Evolutionary conservation across 2,329 filamentous ascomycete species (phyloP).

Genomic region (Pseudopyrenochaeta lycopersici): DNA sequence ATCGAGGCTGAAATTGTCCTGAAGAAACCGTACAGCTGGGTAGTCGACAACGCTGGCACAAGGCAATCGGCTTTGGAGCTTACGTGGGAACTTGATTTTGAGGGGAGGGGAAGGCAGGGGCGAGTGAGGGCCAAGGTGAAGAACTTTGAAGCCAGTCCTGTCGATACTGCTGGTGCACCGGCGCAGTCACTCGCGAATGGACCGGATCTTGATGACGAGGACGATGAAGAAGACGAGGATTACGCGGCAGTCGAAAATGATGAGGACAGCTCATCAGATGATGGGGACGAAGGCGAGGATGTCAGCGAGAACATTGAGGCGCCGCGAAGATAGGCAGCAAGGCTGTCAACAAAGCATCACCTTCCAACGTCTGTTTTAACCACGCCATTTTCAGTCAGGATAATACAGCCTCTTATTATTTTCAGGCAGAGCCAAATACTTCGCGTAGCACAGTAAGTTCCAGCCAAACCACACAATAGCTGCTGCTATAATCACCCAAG

Average conservation of each 20-base stretch:
- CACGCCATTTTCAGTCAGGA: no score
- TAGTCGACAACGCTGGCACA: constrained; percentile 49
- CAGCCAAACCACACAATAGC: no score
- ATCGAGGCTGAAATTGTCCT: constrained; percentile 52
- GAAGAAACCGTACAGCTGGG: constrained; percentile 56
- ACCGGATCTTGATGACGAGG: constrained; percentile 3
- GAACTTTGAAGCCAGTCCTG: constrained; percentile 31
- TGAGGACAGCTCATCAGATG: constrained; percentile 12
- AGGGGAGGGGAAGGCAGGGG: constrained; percentile 52
- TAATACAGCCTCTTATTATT: no score
- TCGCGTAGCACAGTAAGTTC: no score
- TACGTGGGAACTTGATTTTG: constrained; percentile 55
- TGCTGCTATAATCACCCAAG: no score
- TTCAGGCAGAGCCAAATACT: no score
- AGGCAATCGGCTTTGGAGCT: constrained; percentile 47
- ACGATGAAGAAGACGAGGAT: constrained; percentile 25
- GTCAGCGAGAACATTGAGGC: constrained; percentile 25
- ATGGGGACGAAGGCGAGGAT: constrained; percentile 21
- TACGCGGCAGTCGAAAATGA: constrained; percentile 25
- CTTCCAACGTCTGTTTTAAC: no score
- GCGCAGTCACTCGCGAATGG: background rate
- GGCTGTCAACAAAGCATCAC: no score
- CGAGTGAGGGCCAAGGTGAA: constrained; percentile 53
- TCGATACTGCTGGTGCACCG: constrained; percentile 22
- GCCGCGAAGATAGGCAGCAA: constrained; percentile 11